phyloP scores from a whole-genome alignment of 2,329 filamentous ascomycete genomes.

The Alternaria sp. region DNA sequence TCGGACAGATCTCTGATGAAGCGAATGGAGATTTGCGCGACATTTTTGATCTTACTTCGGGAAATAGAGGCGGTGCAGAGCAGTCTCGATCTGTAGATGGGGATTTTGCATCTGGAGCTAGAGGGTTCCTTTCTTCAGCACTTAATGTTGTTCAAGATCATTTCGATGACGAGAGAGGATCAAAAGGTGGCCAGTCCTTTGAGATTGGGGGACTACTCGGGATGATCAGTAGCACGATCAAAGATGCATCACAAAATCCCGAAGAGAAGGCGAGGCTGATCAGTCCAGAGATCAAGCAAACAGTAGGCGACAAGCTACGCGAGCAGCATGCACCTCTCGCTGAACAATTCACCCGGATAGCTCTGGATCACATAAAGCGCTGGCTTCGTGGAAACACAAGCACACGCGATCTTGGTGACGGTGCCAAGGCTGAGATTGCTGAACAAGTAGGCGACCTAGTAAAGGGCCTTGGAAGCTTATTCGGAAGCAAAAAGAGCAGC shows the following conservation, averaged over 20 bases:
- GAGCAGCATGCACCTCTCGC: slow-evolving; percentile 39
- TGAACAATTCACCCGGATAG: slow-evolving; percentile 42
- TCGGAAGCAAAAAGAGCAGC: slow-evolving; percentile 31
- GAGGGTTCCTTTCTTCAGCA: slow-evolving; percentile 38
- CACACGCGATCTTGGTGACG: slow-evolving; percentile 40
- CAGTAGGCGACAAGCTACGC: slow-evolving; percentile 38
- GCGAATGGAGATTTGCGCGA: slow-evolving; percentile 40
- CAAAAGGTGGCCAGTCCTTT: slow-evolving; percentile 24
- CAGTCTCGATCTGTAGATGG: slow-evolving; percentile 25
- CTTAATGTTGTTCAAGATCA: slow-evolving; percentile 39
- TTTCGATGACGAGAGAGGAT: slow-evolving; percentile 29
- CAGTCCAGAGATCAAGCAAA: slow-evolving; percentile 43
- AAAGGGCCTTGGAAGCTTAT: slow-evolving; percentile 39
- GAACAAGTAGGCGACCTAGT: slow-evolving; percentile 41
- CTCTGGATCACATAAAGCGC: slow-evolving; percentile 43
- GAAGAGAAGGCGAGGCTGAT: slow-evolving; percentile 43
- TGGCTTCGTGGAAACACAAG: slow-evolving; percentile 45
- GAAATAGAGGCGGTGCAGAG: slow-evolving; percentile 18
- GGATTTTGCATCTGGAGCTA: slow-evolving; percentile 29
- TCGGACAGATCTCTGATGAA: slow-evolving; percentile 39
- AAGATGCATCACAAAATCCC: slow-evolving; percentile 39
- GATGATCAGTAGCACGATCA: slow-evolving; percentile 39
- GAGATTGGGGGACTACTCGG: slow-evolving; percentile 40
- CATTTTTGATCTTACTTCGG: slow-evolving; percentile 40
- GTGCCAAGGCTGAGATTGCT: slow-evolving; percentile 41